Percentiles rank a stretch among this genome's conserved stretches.
phyloP scores from a whole-genome alignment of 2,329 filamentous ascomycete species.

The Acarospora socialis region DNA sequence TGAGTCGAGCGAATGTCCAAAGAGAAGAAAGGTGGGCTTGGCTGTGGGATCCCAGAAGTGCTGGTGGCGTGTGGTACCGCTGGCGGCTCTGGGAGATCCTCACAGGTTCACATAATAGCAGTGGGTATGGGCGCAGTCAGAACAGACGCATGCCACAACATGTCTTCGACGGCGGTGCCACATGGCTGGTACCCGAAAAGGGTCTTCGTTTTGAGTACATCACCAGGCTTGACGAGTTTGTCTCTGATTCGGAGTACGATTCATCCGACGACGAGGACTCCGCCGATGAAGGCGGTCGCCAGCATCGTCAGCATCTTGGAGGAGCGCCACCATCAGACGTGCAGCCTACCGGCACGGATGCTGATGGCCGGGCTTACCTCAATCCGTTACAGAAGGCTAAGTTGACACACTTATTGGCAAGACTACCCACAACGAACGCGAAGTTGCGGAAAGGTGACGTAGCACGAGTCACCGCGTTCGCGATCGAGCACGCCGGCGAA shows the following conservation, averaged over 20 bases:
- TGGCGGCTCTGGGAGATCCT: slow-evolving; percentile 81
- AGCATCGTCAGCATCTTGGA: slow-evolving; percentile 29
- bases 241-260: slow-evolving; percentile 72
- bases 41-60: slow-evolving; percentile 74
- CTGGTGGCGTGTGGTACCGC: slow-evolving; percentile 77
- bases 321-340: slow-evolving; percentile 25
- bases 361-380: slow-evolving; percentile 50
- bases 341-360: slow-evolving; percentile 16
- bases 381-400: slow-evolving; percentile 75
- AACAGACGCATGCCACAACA: slow-evolving; percentile 40
- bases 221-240: slow-evolving; percentile 61
- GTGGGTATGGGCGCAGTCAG: slow-evolving; percentile 25
- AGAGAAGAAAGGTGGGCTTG: slow-evolving; percentile 83
- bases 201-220: slow-evolving; percentile 68
- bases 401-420: slow-evolving; percentile 67
- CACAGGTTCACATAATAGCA: slow-evolving; percentile 42
- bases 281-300: slow-evolving; percentile 29
- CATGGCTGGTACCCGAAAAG: slow-evolving; percentile 64
- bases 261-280: slow-evolving; percentile 71
- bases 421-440: slow-evolving; percentile 61
- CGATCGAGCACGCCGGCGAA: slow-evolving; percentile 65
- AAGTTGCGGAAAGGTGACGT: slow-evolving; percentile 73
- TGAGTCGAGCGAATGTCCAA: slow-evolving; percentile 73
- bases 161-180: slow-evolving; percentile 61
- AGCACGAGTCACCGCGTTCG: slow-evolving; percentile 73